A percentile compares a stretch with the other conserved stretches of the same genome.
Conservation (phyloP, 1,284 basidiomycete genomes). For the Stygiomarasmius scandens region DNA sequence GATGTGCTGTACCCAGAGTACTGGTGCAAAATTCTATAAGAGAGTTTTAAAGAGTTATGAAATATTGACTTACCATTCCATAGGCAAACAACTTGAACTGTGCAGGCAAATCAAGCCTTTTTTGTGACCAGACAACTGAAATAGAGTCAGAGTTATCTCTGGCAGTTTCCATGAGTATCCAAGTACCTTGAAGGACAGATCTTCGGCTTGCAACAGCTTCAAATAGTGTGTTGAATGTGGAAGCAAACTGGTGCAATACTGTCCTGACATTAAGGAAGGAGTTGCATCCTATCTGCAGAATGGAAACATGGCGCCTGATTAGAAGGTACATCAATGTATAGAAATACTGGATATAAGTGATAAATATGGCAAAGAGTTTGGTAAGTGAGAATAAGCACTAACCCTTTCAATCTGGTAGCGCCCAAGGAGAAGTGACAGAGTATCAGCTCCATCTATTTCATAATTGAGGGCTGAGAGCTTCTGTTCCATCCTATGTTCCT, state of each 20-base stretch:
- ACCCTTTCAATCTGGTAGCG: slow-evolving; percentile 16
- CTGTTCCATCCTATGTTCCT: slow-evolving; percentile 12
- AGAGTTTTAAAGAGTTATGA: neutral
- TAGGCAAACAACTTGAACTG: slow-evolving; percentile 7
- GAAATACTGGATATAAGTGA: slow-evolving; percentile 4
- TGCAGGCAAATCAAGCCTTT: neutral
- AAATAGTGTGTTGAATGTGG: slow-evolving; percentile 1
- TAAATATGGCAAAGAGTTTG: neutral
- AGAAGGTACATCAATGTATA: slow-evolving; percentile 13
- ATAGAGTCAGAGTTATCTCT: no score
- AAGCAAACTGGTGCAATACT: no score
- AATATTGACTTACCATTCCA: slow-evolving; percentile 8
- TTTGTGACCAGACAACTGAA: neutral
- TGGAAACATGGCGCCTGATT: slow-evolving; percentile 4
- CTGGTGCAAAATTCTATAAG: neutral
- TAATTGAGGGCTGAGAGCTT: slow-evolving; percentile 9
- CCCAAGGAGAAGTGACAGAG: slow-evolving; percentile 5
- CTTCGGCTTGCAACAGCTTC: neutral
- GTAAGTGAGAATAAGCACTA: neutral
- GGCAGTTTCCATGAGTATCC: no score
- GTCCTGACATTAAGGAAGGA: slow-evolving; percentile 5
- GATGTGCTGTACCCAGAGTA: no score
- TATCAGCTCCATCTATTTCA: slow-evolving; percentile 15
- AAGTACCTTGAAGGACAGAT: slow-evolving; percentile 6
- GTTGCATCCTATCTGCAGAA: neutral